phyloP scores from a whole-genome alignment of 2,329 filamentous ascomycete genomes.

The Chrysoporthe cubensis region DNA sequence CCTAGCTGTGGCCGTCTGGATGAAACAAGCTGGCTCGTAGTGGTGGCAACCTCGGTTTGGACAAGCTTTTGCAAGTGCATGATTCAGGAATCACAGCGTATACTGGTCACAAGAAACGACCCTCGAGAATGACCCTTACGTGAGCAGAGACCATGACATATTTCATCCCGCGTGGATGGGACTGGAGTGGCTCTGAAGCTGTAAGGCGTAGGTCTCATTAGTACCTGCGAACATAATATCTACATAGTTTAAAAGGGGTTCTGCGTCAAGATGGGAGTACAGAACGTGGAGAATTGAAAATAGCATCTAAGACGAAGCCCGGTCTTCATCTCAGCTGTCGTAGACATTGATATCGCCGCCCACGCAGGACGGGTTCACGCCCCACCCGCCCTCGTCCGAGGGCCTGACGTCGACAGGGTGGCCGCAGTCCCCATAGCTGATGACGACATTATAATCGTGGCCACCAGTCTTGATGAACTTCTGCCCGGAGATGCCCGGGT shows the following conservation, averaged over 20 bases:
- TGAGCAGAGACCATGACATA: too few relatives aligned
- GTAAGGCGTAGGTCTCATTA: too few relatives aligned
- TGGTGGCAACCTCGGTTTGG: too few relatives aligned
- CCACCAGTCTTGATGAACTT: constrained; percentile 13
- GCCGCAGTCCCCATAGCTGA: constrained; percentile 20
- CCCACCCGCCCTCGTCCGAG: constrained; percentile 1
- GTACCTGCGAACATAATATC: not conserved
- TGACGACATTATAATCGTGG: constrained; percentile 15
- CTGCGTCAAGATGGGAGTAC: not conserved
- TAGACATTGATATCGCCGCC: constrained; percentile 19
- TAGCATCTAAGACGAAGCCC: not conserved
- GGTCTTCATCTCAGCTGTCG: constrained; percentile 3
- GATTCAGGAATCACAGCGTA: too few relatives aligned
- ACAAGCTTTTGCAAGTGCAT: too few relatives aligned
- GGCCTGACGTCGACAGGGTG: constrained; percentile 9
- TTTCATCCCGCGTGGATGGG: too few relatives aligned
- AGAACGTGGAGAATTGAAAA: not conserved
- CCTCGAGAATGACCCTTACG: too few relatives aligned
- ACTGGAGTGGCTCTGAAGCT: too few relatives aligned
- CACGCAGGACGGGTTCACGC: constrained; percentile 16
- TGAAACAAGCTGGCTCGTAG: not conserved
- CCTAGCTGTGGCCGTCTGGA: not conserved
- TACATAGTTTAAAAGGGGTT: not conserved
- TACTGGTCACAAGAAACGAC: too few relatives aligned
- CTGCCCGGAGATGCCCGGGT: constrained; percentile 21